Conservation (phyloP, 345 rosid species). For the Gossypium stocksii region DNA sequence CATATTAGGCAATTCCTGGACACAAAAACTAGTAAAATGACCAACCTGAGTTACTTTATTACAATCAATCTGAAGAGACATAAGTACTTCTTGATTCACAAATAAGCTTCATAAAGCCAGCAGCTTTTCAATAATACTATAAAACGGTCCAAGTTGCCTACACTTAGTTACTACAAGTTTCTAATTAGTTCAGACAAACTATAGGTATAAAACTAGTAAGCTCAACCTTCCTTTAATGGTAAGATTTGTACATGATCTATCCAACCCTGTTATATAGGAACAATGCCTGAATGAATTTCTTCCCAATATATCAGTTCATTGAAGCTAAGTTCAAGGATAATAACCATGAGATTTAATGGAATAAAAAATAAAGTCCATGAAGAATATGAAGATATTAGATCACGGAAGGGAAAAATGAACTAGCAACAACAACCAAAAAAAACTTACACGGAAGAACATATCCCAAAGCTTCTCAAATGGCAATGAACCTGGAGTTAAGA, state of each 20-base stretch:
- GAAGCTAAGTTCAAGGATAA: background rate
- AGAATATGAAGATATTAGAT: background rate
- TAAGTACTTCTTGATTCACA: background rate
- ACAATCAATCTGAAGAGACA: background rate
- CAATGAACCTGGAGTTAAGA: slow-evolving; percentile 74
- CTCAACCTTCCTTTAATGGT: background rate
- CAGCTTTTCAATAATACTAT: background rate
- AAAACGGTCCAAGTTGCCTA: background rate
- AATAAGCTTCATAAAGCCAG: background rate
- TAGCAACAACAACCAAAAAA: background rate
- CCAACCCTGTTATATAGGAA: background rate
- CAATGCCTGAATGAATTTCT: background rate
- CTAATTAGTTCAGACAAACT: background rate
- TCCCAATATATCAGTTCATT: background rate
- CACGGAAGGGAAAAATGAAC: background rate
- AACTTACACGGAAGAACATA: slow-evolving; percentile 36
- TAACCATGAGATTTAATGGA: background rate
- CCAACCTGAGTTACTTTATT: background rate
- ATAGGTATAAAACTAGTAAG: background rate
- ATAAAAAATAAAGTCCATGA: background rate
- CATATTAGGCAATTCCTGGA: background rate
- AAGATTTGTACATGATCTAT: background rate
- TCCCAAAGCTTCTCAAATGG: slow-evolving; percentile 61
- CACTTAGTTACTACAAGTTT: background rate
- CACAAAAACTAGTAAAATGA: background rate